Evolutionary conservation across 768 basidiomycete species (phyloP).

Genomic region (Boletus vinaceobasis): DNA sequence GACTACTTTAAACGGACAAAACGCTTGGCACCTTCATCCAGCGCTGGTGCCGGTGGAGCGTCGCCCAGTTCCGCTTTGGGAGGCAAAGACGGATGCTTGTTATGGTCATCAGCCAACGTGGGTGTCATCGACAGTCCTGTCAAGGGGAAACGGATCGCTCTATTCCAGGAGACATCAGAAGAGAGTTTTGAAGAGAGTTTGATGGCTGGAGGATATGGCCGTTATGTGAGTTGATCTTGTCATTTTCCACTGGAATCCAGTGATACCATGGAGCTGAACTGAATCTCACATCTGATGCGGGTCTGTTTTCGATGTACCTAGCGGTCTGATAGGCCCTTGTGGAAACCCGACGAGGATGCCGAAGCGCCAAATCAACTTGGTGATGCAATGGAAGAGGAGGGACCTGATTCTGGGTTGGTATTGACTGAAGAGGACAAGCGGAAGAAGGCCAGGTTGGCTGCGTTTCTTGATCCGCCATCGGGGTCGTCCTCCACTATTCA

Average conservation of each 20-base stretch:
- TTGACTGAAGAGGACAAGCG: conserved; percentile 57
- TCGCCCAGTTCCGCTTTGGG: conserved; percentile 10
- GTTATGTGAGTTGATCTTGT: conserved; percentile 51
- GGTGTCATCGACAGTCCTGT: conserved; percentile 68
- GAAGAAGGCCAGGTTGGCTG: conserved; percentile 65
- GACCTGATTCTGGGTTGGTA: conserved; percentile 1
- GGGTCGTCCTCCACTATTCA: conserved; percentile 33
- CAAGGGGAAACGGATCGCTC: conserved; percentile 67
- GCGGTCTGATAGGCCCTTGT: conserved; percentile 23
- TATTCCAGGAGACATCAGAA: conserved; percentile 80
- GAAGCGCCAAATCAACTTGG: conserved; percentile 13
- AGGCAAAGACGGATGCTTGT: conserved; percentile 11
- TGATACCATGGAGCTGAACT: neutral
- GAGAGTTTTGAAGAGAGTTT: conserved; percentile 84
- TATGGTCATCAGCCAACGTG: conserved; percentile 33
- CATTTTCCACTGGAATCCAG: neutral
- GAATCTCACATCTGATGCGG: conserved; percentile 13
- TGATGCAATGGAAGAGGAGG: conserved; percentile 13
- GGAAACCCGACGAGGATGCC: conserved; percentile 18
- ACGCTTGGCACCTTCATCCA: conserved; percentile 40
- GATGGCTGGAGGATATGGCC: conserved; percentile 78
- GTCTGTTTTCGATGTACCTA: conserved; percentile 7
- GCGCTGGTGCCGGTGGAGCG: conserved; percentile 16
- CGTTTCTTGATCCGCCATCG: conserved; percentile 51
- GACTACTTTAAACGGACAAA: conserved; percentile 68